Base-by-base conservation (phyloP, 352 stramenopile species). In the Lagenidium giganteum region DNA sequence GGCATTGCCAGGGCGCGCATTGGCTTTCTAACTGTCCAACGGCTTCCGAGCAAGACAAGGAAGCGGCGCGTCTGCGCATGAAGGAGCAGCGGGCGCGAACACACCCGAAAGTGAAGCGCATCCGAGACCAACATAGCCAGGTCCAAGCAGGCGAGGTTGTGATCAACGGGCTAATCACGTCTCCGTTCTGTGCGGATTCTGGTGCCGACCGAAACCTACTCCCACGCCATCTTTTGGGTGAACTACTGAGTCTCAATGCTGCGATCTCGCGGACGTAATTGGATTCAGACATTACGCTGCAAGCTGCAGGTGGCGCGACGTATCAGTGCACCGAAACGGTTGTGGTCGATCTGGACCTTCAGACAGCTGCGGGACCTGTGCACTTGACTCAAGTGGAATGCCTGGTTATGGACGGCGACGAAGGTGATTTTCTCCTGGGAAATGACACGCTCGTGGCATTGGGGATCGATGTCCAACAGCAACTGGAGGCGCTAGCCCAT, bases 1-100 rank as follows among this genome's bases (percentile, higher is more conserved):
- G 47, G 13, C 32, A 39, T 8, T 64, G 49, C 42, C 51, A 55
- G 23, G 43, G 39, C 0, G 24, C 48, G 7, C 39, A 64, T 34
- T 64, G 49, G 55, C 16, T 58, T 0, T 34, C 32, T 8, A 39
- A 47, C 20, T 56, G 37, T 21, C 48, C 38, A 5, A 43, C 42
- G 8, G 43, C 45, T 5, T 51, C 42, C 2, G 45, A 48, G 26
- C 28, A 18, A 20, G 41, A 33, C 32, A 52, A 41, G 34, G 34
- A 41, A 14, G 34, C 23, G n/a, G 34, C 34, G 6, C 34, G 34
- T 25, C 13, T 8, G 5, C 16, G 16, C 18, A 14, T 4, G 7
- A 41, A 25, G 11, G 18, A 8, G 5, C 23, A 41, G 7, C 8
- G 8, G 34, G 26, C 23, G 34, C 34, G 5, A 41, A 26, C 16